phyloP scores from a whole-genome alignment of 73 alveolate genomes.

The Paramecium tetraurelia region DNA sequence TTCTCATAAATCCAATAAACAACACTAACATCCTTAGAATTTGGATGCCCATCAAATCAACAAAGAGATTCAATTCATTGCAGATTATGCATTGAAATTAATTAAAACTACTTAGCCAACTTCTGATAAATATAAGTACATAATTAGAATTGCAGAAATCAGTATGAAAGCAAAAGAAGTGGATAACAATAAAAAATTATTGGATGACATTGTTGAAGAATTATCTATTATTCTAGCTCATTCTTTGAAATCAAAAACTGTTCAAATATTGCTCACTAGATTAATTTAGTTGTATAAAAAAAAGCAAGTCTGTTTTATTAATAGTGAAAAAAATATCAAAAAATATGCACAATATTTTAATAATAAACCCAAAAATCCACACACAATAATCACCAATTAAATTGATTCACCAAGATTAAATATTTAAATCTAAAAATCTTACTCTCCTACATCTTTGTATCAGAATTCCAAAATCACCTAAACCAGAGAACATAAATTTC shows the following conservation, averaged over 20 bases:
- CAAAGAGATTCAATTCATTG: background rate
- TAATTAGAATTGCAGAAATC: background rate
- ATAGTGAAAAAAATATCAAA: background rate
- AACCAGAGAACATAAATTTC: background rate
- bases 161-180: background rate
- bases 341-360: background rate
- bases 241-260: background rate
- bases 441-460: background rate
- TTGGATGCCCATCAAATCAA: background rate
- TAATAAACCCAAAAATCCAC: background rate
- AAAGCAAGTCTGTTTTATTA: background rate
- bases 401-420: background rate
- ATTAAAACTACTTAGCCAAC: background rate
- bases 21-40: background rate
- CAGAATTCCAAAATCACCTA: background rate
- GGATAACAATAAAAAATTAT: background rate
- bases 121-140: background rate
- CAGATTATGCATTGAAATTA: background rate
- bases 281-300: background rate
- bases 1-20: background rate
- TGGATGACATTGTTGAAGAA: background rate
- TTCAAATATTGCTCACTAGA: background rate
- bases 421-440: background rate
- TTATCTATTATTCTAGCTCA: background rate
- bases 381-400: background rate